Base-by-base conservation (phyloP, 2,329 filamentous ascomycete genomes). In the Claviceps capensis region DNA sequence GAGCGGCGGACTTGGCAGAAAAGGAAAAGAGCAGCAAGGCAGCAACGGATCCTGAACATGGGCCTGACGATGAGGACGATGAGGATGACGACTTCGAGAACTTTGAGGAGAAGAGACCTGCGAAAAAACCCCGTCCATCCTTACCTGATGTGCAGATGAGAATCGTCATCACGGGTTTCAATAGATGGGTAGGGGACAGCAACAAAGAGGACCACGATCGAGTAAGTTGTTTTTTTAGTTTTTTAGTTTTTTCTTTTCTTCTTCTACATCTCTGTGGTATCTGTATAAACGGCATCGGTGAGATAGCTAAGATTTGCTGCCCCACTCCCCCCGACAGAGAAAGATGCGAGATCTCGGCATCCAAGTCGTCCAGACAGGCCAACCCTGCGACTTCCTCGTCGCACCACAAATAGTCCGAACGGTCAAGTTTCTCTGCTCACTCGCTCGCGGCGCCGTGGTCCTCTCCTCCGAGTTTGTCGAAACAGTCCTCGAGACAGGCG, bases 351-450 rank as follows among this genome's bases (percentile, higher is more conserved):
- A 85, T 46, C 71, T 97, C 38, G 93, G 93, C 7, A 86, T 98
- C 52, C 76, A 82, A 58, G 79, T 95, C 22, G 85, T 88, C 4
- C 77, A 84, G 59, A 86, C 95, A 62, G 81, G 82, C 26, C 78
- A 79, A 47, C 77, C 80, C 45, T 93, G 88, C 64, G 87, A 91
- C 60, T 87, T 95, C 64, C 78, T 98, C 11, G 89, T 88, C 37
- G 91, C 91, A 3, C 93, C 91, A 1, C 79, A 82, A 43, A 81
- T 97, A 55, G 80, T 96, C 37, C 85, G 93, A 40, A 98, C 93
- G 0, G 82, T 88, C 64, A 98, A 98, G 63, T 98, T 98, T 63
- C 82, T 97, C 48, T 85, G 84, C 55, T 88, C 89, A 13, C 72
- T 98, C 30, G 89, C 93, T 17, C 82, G 81, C 54, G 89, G 86